Evolutionary conservation across 2,329 filamentous ascomycete genomes (phyloP).

Genomic region (Ascochyta koolunga): DNA sequence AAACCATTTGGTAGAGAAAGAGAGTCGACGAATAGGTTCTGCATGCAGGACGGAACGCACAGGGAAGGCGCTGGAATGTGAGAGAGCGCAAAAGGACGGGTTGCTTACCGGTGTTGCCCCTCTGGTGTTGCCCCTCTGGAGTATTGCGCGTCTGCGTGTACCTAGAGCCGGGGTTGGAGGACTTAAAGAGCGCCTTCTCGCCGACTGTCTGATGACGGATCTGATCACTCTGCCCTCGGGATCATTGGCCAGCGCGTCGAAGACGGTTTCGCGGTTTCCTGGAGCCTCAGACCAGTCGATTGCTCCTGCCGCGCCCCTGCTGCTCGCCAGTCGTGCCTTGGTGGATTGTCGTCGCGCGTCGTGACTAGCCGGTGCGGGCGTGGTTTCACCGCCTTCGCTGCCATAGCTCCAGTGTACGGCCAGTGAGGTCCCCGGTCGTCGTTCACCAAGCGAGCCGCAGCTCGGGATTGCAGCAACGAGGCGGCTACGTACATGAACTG

Average conservation of each 20-base stretch:
- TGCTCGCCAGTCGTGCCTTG: not conserved
- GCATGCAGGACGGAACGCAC: constrained; percentile 2
- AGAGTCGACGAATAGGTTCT: not conserved
- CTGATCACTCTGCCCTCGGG: constrained; percentile 9
- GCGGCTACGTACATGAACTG: constrained; percentile 40
- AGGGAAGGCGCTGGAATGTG: constrained; percentile 8
- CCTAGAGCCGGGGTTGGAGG: constrained; percentile 28
- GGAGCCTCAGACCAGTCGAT: not conserved
- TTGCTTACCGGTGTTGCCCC: constrained; percentile 12
- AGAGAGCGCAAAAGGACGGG: not conserved
- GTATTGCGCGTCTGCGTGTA: constrained; percentile 43
- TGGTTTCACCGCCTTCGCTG: constrained; percentile 16
- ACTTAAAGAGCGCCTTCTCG: constrained; percentile 26
- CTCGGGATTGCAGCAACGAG: constrained; percentile 25
- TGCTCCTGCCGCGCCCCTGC: not conserved
- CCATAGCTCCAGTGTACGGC: constrained; percentile 26
- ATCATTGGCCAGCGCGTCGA: constrained; percentile 1
- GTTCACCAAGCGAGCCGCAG: constrained; percentile 17
- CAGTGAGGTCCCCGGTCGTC: constrained; percentile 20
- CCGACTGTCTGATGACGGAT: constrained; percentile 14
- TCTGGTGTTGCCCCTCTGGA: constrained; percentile 4
- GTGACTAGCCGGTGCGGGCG: constrained; percentile 21
- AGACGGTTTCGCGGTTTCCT: not conserved
- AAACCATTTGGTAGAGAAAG: constrained; percentile 8
- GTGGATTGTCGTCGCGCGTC: constrained; percentile 17